Evolutionary conservation across 805 yeast genomes (phyloP).

Genomic region (Schwanniomyces yamadae): DNA sequence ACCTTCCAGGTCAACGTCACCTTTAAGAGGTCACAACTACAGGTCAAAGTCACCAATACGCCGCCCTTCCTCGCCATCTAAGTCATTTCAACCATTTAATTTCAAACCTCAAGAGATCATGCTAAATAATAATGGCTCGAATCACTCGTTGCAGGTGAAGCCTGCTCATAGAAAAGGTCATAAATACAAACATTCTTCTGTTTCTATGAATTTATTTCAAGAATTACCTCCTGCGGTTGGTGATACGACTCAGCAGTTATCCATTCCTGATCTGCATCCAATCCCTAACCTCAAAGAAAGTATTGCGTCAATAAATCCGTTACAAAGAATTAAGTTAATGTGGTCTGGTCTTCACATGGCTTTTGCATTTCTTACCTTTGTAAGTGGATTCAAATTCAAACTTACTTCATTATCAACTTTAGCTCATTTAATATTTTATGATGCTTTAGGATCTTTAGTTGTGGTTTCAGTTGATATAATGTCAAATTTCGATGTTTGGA

Average conservation of each 20-base stretch:
- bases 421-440: conserved; percentile 86
- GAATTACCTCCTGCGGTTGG: conserved; percentile 63
- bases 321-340: conserved; percentile 56
- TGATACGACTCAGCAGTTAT: conserved; percentile 54
- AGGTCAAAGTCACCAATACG: conserved; percentile 28
- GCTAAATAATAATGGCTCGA: conserved; percentile 26
- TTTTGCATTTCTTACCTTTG: conserved; percentile 55
- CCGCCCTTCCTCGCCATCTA: conserved; percentile 18
- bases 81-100: conserved; percentile 54
- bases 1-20: conserved; percentile 27
- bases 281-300: conserved; percentile 72
- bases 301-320: conserved; percentile 52
- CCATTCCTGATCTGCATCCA: conserved; percentile 63
- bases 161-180: conserved; percentile 89
- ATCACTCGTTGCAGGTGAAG: conserved; percentile 30
- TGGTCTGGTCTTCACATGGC: conserved; percentile 62
- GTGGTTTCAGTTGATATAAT: conserved; percentile 72
- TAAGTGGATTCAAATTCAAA: conserved; percentile 56
- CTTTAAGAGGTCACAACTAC: conserved; percentile 28
- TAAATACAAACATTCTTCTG: conserved; percentile 92
- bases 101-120: conserved; percentile 54
- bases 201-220: conserved; percentile 91
- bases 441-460: conserved; percentile 72
- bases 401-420: conserved; percentile 68
- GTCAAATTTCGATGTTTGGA: conserved; percentile 94